Evolutionary conservation across 1,139 yeast genomes (phyloP), one percentile per base, ranked within the genome.

Genomic region (Pichia sp.): DNA sequence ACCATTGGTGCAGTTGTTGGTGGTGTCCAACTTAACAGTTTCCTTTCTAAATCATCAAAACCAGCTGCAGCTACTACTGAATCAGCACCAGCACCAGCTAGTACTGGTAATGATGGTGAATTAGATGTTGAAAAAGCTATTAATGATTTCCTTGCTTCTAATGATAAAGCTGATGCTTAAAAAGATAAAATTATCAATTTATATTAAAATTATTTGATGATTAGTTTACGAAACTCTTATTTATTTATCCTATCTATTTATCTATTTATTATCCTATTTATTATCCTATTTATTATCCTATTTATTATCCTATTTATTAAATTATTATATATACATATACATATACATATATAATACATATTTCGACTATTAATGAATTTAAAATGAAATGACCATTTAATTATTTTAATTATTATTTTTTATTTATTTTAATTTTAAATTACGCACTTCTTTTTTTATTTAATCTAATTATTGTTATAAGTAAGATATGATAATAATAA

Each of bases 121-220:
- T 66, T 80, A 46, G 84, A 80, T 55, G 73, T 79, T 50, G 86
- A 79, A 57, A 76, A 78, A 59, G 65, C 76, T 56, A 64, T 81
- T 45, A 55, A 55, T 35, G 61, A 59, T 37, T 59, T 57, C 50
- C 47, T 60, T 35, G 46, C 57, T 24, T 51, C 61, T 24, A 26
- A 35, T 23, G 49, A 47, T 20, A 55, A 54, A 28, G 32, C 40
- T 27, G 35, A 32, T 10, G 37, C 39, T n/a, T 37, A 11, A 32
- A 16, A 16, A 16, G 16, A 16, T 16, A 16, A 16, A 16, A 16
- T 16, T 16, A 16, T 16, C 16, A 16, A 16, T 16, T 16, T 16
- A 16, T 16, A 16, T 16, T 16, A 16, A 16, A 16, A 16, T 16
- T 16, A 16, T 6, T 12, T 6, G 10, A 20, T 12, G 20, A 6